Base-by-base conservation (phyloP, 352 stramenopile genomes). In the Thraustochytrium striatum region DNA sequence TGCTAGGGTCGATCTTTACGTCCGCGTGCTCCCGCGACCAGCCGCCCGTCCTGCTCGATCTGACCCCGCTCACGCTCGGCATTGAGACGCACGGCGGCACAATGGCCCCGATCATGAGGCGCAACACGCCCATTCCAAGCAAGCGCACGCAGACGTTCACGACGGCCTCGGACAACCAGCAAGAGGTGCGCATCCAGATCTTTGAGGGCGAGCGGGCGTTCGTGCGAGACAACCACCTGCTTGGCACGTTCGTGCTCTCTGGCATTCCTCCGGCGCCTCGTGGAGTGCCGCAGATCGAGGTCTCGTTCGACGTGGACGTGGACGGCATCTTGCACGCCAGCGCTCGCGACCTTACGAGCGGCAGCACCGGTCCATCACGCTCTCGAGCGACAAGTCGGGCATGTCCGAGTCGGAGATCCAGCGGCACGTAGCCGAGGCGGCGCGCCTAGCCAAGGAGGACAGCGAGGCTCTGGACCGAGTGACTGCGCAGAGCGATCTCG, bases 41-140 rank as follows among this genome's bases (percentile, higher is more conserved):
- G 88, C 95, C 98, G 87, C 97, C 99, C 82, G 83, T 99, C 57
- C 84, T 99, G 61, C 84, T 99, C 36, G 96, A 99, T 90, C 95
- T 99, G 47, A 98, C 94, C 5, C 96, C 96, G 11, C 84, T 99
- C 44, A 98, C 92, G 9, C 87, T 98, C n/a, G 96, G 96, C 83
- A 98, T 99, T 85, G 96, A 99, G 88, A 99, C 96, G 25, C 88
- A 98, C 38, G 96, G 96, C 53, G 95, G 95, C 80, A 94, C 99
- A 25, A 97, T 99, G 85, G 98, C 95, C 52, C 95, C 94, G 83
- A 87, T 99, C 25, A 99, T 99, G 85, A 93, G 93, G 44, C 88
- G 95, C 47, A 98, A 99, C 86, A 99, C 96, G 41, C 98, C 95
- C 58, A 99, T 99, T 86, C 95, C 95, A 28, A 98, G 94, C 32